These are phyloP conservation scores for Pyrenochaeta sp. DNA, from an alignment of 2,329 filamentous ascomycete genomes.

Conservation along the genomic window DNA sequence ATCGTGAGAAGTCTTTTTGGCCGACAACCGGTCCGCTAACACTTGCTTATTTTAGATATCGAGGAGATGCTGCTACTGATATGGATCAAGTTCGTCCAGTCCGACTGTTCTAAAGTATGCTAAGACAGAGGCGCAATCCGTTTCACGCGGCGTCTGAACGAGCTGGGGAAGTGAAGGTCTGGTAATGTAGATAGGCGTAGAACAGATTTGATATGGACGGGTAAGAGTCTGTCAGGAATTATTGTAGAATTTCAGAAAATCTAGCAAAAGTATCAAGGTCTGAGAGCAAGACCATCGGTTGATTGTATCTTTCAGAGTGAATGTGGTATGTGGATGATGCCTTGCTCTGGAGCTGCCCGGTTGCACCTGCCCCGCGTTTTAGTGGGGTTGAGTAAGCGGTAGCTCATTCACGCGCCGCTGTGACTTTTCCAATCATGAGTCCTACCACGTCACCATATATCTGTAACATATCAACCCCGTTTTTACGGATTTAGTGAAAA, in stretches of 20 bases:
- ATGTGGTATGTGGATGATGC: conserved; percentile 24
- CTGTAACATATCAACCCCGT: neutral
- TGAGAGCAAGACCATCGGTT: neutral
- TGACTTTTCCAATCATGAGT: conserved; percentile 1
- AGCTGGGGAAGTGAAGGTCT: conserved; percentile 22
- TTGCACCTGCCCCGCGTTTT: conserved; percentile 27
- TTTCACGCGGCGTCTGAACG: conserved; percentile 27
- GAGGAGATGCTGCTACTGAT: conserved; percentile 9
- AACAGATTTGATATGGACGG: neutral
- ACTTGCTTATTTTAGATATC: conserved; percentile 19
- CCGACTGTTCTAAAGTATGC: conserved; percentile 9
- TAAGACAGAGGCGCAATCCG: conserved; percentile 8
- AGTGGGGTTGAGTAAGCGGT: conserved; percentile 27
- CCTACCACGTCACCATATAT: conserved; percentile 1
- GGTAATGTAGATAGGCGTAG: conserved; percentile 30
- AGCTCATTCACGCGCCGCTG: conserved; percentile 10
- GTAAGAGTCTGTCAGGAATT: neutral
- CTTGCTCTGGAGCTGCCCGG: conserved; percentile 27
- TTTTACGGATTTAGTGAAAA: conserved; percentile 5
- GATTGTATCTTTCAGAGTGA: conserved; percentile 1
- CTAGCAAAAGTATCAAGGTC: neutral
- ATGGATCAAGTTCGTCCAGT: conserved; percentile 3
- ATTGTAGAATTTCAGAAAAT: neutral
- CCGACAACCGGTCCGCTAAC: conserved; percentile 7
- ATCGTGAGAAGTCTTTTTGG: conserved; percentile 22